Conservation (phyloP, 73 alveolate species). For the Blepharisma japonicum region DNA sequence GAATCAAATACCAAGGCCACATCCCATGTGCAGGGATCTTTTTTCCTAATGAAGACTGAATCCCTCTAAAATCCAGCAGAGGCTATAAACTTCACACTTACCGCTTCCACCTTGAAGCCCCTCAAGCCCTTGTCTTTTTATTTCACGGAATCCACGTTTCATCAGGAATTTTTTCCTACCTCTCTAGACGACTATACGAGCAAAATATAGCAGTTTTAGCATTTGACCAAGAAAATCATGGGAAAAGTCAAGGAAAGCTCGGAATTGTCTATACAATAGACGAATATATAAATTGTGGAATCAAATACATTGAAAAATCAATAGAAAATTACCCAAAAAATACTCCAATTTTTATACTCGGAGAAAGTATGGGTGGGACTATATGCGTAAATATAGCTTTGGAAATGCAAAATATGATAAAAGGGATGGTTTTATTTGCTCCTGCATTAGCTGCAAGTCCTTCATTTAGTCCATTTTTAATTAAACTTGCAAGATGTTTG, state of each 20-base stretch:
- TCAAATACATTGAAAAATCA: neutral
- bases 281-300: neutral
- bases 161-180: neutral
- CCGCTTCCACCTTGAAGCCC: conserved; percentile 25
- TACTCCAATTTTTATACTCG: conserved; percentile 9
- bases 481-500: conserved; percentile 23
- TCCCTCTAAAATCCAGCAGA: neutral
- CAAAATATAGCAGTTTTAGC: conserved; percentile 8
- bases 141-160: conserved; percentile 15
- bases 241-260: conserved; percentile 15
- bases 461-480: neutral
- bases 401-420: neutral
- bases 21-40: neutral
- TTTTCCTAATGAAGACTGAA: neutral
- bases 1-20: conserved; percentile 1
- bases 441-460: conserved; percentile 31
- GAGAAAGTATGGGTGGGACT: conserved; percentile 25
- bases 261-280: neutral
- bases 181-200: neutral
- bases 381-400: neutral
- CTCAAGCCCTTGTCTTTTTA: conserved; percentile 19
- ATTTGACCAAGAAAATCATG: conserved; percentile 23
- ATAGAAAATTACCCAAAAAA: neutral
- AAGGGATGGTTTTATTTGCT: conserved; percentile 24
- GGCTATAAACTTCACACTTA: neutral